Percentiles rank a stretch among this genome's conserved stretches.
phyloP scores from a whole-genome alignment of 768 basidiomycete genomes.

The Russula sp. region DNA sequence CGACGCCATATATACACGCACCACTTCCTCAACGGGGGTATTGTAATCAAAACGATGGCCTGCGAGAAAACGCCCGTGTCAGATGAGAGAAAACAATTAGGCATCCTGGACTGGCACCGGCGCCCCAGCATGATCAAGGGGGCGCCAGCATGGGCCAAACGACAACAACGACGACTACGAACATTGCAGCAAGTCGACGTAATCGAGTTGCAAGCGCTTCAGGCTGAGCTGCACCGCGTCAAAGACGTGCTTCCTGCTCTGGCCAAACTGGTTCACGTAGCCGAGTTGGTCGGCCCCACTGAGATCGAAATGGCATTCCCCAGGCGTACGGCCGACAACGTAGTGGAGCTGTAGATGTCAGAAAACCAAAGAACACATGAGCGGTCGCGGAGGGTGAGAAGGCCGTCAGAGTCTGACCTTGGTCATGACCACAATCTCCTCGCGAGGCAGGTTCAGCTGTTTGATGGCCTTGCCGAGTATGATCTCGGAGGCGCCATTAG shows the following conservation, averaged over 20 bases:
- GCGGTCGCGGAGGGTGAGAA: not conserved
- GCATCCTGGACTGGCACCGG: too few relatives aligned
- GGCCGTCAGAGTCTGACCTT: conserved; percentile 29
- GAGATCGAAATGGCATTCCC: not conserved
- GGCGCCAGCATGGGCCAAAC: not conserved
- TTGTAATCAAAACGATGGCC: conserved; percentile 37
- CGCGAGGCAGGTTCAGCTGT: conserved; percentile 37
- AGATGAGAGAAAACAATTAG: not conserved
- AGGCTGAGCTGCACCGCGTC: conserved; percentile 49
- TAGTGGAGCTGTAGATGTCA: not conserved
- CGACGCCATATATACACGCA: not conserved
- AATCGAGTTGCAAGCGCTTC: conserved; percentile 60
- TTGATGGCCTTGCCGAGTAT: conserved; percentile 45
- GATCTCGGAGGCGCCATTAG: conserved; percentile 35
- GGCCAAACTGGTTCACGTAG: conserved; percentile 34
- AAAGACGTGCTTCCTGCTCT: conserved; percentile 49
- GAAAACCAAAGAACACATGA: too few relatives aligned
- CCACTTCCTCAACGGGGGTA: conserved; percentile 37
- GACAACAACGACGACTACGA: not conserved
- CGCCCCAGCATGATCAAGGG: not conserved
- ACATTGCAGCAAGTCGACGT: conserved; percentile 68
- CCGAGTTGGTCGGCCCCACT: conserved; percentile 24
- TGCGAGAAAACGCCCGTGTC: not conserved
- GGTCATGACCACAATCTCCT: conserved; percentile 45
- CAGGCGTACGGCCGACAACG: not conserved